Evolutionary conservation across 2,329 filamentous ascomycete genomes (phyloP), one percentile per base, ranked within the genome.

Genomic region (Xylariaceae sp.): DNA sequence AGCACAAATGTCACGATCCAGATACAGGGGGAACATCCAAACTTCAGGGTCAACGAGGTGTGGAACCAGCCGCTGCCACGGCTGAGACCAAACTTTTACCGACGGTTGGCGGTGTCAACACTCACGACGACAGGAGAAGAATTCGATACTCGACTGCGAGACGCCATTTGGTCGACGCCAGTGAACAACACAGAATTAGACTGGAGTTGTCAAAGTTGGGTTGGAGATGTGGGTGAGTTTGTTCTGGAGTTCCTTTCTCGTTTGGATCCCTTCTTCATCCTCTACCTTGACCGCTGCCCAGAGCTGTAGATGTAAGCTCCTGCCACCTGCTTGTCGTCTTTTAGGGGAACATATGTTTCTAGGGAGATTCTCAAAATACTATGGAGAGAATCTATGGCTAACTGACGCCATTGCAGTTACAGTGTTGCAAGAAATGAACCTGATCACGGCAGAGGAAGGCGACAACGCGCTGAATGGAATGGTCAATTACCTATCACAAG

Each of bases 381-480:
- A 46, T 50, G 18, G 30, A 32, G n/a, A n/a, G n/a, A n/a, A n/a
- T n/a, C 27, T 13, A 13, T 26, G 35, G 50, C 53, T 58, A 21
- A 58, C 53, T 18, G 3, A 39, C 35, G 15, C 18, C 36, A 29
- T 1, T 26, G 45, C 30, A 59, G 56, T 67, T 45, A 67, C 64
- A 24, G 58, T 59, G 33, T 53, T 67, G 54, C 64, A 67, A 58
- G 63, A 67, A n/a, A 63, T 57, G 15, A 58, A 57, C 35, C 47
- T 67, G n/a, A 67, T 67, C 36, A 64, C 64, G 20, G 65, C 52
- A 10, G 65, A 67, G 37, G 65, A 67, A 41, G 64, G 65, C n/a
- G 65, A 67, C 16, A 63, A 62, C 37, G 65, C 65, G 6, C 47
- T 67, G 18, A 66, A 67, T 40, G 58, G 63, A 15, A 67, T 67